Percentiles rank a stretch among this genome's conserved stretches.
Conservation (phyloP, 805 yeast species). For the Debaryomyces hansenii region DNA sequence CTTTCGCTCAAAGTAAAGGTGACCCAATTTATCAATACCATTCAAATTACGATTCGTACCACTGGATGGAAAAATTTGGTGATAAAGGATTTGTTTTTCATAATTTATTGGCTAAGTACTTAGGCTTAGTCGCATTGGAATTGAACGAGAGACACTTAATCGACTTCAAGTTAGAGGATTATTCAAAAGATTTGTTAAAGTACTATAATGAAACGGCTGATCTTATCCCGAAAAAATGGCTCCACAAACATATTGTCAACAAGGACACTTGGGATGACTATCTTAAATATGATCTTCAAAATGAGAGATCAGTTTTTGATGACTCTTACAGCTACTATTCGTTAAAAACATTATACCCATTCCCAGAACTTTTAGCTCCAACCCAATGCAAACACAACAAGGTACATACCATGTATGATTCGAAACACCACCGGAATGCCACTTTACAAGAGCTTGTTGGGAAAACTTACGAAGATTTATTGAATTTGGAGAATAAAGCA, state of each 20-base stretch:
- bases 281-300: conserved; percentile 13
- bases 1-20: conserved; percentile 28
- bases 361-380: conserved; percentile 17
- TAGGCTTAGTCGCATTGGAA: conserved; percentile 54
- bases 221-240: conserved; percentile 37
- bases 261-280: conserved; percentile 15
- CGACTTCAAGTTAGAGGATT: conserved; percentile 45
- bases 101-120: conserved; percentile 56
- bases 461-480: conserved; percentile 20
- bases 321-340: conserved; percentile 21
- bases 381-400: conserved; percentile 5
- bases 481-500: conserved; percentile 20
- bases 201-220: conserved; percentile 33
- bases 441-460: conserved; percentile 24
- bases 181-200: conserved; percentile 42
- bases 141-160: conserved; percentile 60
- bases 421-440: conserved; percentile 14
- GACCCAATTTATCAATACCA: conserved; percentile 60
- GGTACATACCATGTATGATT: conserved; percentile 3
- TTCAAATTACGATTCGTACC: conserved; percentile 57
- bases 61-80: conserved; percentile 53
- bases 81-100: conserved; percentile 58
- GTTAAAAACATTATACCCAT: conserved; percentile 11
- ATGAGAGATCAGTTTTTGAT: conserved; percentile 12
- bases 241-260: conserved; percentile 15